Percentiles rank a stretch among this genome's conserved stretches.
These are phyloP conservation scores for Atkinsonella hypoxylon DNA, from an alignment of 2,329 filamentous ascomycete species.

Conservation along the genomic window DNA sequence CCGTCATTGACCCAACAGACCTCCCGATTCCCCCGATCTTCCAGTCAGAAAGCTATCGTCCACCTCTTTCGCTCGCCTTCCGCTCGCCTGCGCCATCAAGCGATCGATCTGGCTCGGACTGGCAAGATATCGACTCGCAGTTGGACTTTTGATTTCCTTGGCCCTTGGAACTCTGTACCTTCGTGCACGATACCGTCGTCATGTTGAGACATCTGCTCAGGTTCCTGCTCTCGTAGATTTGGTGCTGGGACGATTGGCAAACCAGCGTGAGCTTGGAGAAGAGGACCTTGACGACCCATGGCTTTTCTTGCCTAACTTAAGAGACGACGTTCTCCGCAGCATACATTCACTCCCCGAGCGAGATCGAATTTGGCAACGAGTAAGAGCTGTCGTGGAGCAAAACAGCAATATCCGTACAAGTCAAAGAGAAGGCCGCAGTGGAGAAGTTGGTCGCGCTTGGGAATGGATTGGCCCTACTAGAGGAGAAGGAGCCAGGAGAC, in stretches of 20 bases:
- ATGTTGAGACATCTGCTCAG: conserved; percentile 53
- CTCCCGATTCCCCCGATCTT: conserved; percentile 50
- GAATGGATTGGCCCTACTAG: conserved; percentile 54
- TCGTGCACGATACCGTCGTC: conserved; percentile 49
- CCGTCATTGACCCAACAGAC: conserved; percentile 60
- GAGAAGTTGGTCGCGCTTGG: conserved; percentile 55
- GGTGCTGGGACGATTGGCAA: conserved; percentile 73
- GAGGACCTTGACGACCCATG: conserved; percentile 58
- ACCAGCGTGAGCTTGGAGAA: conserved; percentile 72
- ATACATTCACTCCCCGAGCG: conserved; percentile 67
- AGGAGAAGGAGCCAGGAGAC: conserved; percentile 31
- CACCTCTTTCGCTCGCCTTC: conserved; percentile 82
- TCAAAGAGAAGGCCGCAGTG: conserved; percentile 55
- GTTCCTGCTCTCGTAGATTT: conserved; percentile 75
- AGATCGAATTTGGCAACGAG: conserved; percentile 73
- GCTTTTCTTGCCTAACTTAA: conserved; percentile 76
- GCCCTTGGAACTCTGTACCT: conserved; percentile 46
- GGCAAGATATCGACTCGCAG: conserved; percentile 77
- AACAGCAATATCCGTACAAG: conserved; percentile 81
- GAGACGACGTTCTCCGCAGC: conserved; percentile 79
- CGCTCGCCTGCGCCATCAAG: conserved; percentile 70
- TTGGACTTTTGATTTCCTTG: conserved; percentile 52
- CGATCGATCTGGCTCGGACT: conserved; percentile 66
- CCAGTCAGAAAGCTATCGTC: conserved; percentile 57
- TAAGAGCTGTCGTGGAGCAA: conserved; percentile 75